Evolutionary conservation across 352 stramenopile genomes (phyloP), one percentile per base, ranked within the genome.

Genomic region (Pythium rishiriense): DNA sequence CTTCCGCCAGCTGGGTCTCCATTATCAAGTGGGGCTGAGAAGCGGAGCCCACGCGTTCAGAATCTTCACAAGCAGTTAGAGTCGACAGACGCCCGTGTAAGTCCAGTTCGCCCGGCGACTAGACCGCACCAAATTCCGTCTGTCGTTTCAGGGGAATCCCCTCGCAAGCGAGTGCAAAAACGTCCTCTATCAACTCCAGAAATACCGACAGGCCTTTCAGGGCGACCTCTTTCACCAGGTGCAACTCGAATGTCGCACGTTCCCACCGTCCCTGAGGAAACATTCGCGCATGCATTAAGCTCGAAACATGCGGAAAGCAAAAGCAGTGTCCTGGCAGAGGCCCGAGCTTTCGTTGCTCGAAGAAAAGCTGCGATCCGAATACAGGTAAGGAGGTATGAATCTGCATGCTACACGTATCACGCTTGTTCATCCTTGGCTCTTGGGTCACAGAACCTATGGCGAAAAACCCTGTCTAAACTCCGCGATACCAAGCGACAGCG

Each of bases 271-370:
- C 76, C 78, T 15, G 78, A 88, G 24, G 68, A 76, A 10, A 70
- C 69, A 4, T 90, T 81, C 28, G 55, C 67, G 0, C 78, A 84
- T 45, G 71, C 75, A 0, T 65, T 90, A 22, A 68, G 76, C 1
- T 66, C 74, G 15, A 85, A 74, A 42, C 83, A 87, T 54, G 81
- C 79, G 41, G 58, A 70, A 11, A 60, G 84, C 58, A 89, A 85
- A 66, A 60, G 68, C 25, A 71, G 69, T 25, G 72, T 87, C 31
- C 51, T 76, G 8, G 65, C 71, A 11, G 80, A 89, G 66, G 81
- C 81, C 0, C 66, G 72, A 24, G 39, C 61, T 1, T 88, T 85
- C 62, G 76, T 80, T 7, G 62, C 66, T 58, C 69, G 81, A 39
- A 65, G 71, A 28, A 76, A 73, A 73, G 78, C 78, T 43, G 76